These are phyloP conservation scores for Aspergillus sp. DNA, from an alignment of 2,329 filamentous ascomycete genomes.

Conservation along the genomic window DNA sequence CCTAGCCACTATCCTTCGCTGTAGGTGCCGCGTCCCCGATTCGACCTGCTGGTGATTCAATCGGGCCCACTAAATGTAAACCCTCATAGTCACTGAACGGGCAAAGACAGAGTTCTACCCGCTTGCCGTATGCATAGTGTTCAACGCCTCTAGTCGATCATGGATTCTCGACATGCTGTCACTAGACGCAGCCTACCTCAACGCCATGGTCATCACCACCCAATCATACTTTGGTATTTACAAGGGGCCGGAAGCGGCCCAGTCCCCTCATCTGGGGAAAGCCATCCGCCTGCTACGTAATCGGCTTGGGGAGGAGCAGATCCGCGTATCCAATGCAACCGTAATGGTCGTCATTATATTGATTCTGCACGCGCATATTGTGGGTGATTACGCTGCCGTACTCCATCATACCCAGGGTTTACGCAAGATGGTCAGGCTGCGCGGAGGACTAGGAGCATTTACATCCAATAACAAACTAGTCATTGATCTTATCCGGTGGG, in stretches of 20 bases:
- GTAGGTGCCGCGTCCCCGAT: not conserved
- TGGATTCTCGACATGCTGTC: slow-evolving; percentile 35
- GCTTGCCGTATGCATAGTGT: not conserved
- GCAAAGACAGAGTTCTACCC: not conserved
- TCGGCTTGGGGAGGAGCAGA: not conserved
- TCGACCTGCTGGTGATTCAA: not conserved
- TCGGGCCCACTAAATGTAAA: not conserved
- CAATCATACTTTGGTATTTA: slow-evolving; percentile 35
- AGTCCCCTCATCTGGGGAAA: not conserved
- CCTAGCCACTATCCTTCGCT: not conserved
- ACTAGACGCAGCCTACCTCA: slow-evolving; percentile 40
- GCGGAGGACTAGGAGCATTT: slow-evolving; percentile 39
- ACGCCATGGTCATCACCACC: slow-evolving; percentile 39
- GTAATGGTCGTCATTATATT: not conserved
- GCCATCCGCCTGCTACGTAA: slow-evolving; percentile 2
- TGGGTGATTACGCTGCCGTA: not conserved
- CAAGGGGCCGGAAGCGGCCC: slow-evolving; percentile 3
- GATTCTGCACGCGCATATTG: not conserved
- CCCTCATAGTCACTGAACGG: slow-evolving; percentile 2
- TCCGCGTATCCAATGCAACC: not conserved
- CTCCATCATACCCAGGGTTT: slow-evolving; percentile 34
- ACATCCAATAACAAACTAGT: slow-evolving; percentile 37
- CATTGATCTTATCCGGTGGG: slow-evolving; percentile 30
- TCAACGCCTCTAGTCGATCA: slow-evolving; percentile 10
- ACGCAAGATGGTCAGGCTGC: slow-evolving; percentile 40